Base-by-base conservation (phyloP, 2,329 filamentous ascomycete genomes). In the Venturia asperata region DNA sequence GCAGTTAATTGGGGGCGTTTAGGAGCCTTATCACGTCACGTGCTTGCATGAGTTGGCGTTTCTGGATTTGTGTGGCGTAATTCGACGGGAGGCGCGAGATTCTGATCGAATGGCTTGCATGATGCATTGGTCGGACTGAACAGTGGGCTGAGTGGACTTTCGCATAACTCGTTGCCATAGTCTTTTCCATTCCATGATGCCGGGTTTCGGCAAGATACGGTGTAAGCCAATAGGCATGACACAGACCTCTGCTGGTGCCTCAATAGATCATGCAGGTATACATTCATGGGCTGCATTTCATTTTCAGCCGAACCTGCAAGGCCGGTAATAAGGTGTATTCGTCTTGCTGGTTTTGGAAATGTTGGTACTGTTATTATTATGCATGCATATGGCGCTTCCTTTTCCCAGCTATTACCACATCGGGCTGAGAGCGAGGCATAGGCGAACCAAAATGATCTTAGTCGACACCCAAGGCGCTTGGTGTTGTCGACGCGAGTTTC, bases 21-120 rank as follows among this genome's bases (percentile, higher is more conserved):
- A 58, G 24, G 21, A 13, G n/a, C 34, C 52, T 58, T 7, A 58
- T 58, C 27, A 58, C 30, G 24, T 1, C 52, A 58, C 52, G 52
- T 58, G 52, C 19, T 37, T 58, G 52, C 52, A 58, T 37, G 30
- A 21, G 30, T 37, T 37, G 30, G 52, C 52, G 52, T 37, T 58
- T 37, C 30, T 58, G 52, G 27, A 37, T 34, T 58, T 30, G 17
- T 34, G 52, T 34, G 52, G 52, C 52, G 27, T 30, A 9, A 17
- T 19, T 56, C 27, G 49, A 56, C 15, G 30, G 49, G 49, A 34
- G 30, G 15, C 27, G 7, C 37, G 52, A 37, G 27, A 37, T 37
- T 58, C 52, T 58, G 52, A 58, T 37, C 52, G 52, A 58, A 30
- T 58, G 27, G 52, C 52, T 58, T 58, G 52, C 52, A 58, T 37